Conservation (phyloP, 306 rosid species). For the Senna siamea region DNA sequence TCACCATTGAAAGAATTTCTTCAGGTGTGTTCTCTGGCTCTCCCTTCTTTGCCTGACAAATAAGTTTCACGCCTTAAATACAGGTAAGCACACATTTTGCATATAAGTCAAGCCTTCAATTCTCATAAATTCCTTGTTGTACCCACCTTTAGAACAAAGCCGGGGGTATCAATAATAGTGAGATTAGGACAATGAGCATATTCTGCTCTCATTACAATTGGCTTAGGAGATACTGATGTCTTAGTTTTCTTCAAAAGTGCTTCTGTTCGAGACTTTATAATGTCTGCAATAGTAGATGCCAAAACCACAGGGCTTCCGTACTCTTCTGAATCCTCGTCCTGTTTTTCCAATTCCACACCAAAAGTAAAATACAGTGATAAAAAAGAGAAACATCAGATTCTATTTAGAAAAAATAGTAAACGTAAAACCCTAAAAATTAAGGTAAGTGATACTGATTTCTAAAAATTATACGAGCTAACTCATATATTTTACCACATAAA, state of each 20-base stretch:
- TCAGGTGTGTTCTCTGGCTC: constrained; percentile 92
- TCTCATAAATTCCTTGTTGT: background rate
- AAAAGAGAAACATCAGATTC: too few species aligned
- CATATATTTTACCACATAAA: too few species aligned
- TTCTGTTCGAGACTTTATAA: constrained; percentile 83
- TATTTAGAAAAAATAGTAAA: too few species aligned
- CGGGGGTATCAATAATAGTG: constrained; percentile 96
- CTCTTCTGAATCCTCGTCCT: constrained; percentile 97
- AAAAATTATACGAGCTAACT: background rate
- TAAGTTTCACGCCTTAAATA: constrained; percentile 8
- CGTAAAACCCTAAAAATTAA: too few species aligned
- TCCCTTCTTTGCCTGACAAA: constrained; percentile 88
- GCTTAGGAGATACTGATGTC: constrained; percentile 87
- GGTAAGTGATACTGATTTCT: background rate
- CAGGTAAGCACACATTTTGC: background rate
- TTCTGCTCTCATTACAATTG: constrained; percentile 94
- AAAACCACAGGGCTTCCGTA: constrained; percentile 79
- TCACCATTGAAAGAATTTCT: constrained; percentile 96
- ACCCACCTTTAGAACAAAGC: constrained; percentile 93
- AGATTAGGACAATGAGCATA: constrained; percentile 95
- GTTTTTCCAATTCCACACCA: constrained; percentile 45
- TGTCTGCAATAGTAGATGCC: constrained; percentile 84
- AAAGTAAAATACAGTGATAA: too few species aligned
- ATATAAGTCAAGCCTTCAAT: constrained; percentile 19
- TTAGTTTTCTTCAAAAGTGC: constrained; percentile 74